These are phyloP conservation scores for Colletotrichum theobromicola DNA, from an alignment of 2,329 filamentous ascomycete species.

Conservation along the genomic window DNA sequence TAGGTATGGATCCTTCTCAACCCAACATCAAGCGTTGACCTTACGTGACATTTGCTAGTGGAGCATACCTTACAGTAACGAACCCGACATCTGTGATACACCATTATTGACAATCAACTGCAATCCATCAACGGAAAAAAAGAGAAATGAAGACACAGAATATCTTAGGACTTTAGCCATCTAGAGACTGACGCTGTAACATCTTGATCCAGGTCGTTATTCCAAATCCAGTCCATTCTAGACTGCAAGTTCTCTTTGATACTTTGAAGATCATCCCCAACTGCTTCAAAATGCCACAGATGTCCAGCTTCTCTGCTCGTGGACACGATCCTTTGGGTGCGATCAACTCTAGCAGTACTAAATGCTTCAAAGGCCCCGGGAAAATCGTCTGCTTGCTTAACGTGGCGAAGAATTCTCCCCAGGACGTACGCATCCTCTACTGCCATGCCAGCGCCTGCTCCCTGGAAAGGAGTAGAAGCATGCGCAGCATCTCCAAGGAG, in stretches of 20 bases:
- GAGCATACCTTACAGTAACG: too few species aligned
- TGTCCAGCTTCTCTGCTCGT: neutral
- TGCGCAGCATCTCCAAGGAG: neutral
- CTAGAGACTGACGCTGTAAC: neutral
- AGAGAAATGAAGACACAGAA: too few species aligned
- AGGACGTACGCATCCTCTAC: neutral
- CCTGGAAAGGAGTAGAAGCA: neutral
- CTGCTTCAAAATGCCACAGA: neutral
- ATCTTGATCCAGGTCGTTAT: neutral
- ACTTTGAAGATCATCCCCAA: neutral
- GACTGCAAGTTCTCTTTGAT: neutral
- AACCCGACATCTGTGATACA: neutral
- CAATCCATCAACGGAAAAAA: too few species aligned
- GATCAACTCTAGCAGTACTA: neutral
- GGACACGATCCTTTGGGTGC: neutral
- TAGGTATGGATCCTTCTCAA: neutral
- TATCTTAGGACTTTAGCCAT: neutral
- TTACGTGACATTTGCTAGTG: too few species aligned
- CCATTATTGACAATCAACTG: too few species aligned
- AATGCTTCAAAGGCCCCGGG: neutral
- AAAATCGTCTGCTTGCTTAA: neutral
- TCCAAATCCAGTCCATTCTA: neutral
- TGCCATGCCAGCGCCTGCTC: neutral
- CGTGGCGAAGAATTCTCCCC: neutral
- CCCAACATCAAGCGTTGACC: neutral